These are phyloP conservation scores for Suhomyces atakaporum DNA, from an alignment of 1,139 yeast species.

Conservation along the genomic window DNA sequence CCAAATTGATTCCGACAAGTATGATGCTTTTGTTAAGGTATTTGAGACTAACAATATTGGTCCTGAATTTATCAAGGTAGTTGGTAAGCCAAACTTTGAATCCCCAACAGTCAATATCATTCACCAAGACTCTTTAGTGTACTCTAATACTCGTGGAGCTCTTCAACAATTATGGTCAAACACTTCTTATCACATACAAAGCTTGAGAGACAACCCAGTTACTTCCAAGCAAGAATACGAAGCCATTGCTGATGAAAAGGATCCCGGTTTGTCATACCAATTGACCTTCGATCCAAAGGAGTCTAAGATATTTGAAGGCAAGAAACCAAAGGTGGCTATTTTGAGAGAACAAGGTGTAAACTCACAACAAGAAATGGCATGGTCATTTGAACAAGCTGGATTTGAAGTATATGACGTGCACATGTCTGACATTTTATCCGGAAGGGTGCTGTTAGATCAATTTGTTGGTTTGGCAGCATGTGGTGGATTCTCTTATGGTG, in stretches of 20 bases:
- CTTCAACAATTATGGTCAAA: conserved; percentile 85
- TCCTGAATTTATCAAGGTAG: conserved; percentile 50
- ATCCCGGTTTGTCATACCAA: conserved; percentile 88
- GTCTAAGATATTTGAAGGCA: conserved; percentile 33
- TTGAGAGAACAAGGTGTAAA: conserved; percentile 98
- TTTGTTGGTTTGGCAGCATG: conserved; percentile 97
- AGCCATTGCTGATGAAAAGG: conserved; percentile 71
- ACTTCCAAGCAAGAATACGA: conserved; percentile 86
- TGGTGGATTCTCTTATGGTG: conserved; percentile 99
- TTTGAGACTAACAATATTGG: conserved; percentile 62
- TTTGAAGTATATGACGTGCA: conserved; percentile 93
- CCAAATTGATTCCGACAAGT: conserved; percentile 67
- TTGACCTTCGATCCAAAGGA: conserved; percentile 55
- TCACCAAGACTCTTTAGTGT: conserved; percentile 48
- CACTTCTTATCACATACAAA: conserved; percentile 89
- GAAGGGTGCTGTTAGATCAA: conserved; percentile 69
- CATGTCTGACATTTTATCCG: conserved; percentile 87
- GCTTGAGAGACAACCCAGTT: conserved; percentile 90
- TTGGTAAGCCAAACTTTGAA: conserved; percentile 67
- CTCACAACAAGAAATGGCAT: conserved; percentile 98
- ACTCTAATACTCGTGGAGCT: conserved; percentile 60
- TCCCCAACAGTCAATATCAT: conserved; percentile 52
- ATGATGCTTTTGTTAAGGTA: conserved; percentile 54
- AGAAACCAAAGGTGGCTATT: conserved; percentile 88
- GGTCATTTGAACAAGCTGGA: conserved; percentile 94